Base-by-base conservation (phyloP, 345 rosid species). In the Lagerstroemia speciosa region DNA sequence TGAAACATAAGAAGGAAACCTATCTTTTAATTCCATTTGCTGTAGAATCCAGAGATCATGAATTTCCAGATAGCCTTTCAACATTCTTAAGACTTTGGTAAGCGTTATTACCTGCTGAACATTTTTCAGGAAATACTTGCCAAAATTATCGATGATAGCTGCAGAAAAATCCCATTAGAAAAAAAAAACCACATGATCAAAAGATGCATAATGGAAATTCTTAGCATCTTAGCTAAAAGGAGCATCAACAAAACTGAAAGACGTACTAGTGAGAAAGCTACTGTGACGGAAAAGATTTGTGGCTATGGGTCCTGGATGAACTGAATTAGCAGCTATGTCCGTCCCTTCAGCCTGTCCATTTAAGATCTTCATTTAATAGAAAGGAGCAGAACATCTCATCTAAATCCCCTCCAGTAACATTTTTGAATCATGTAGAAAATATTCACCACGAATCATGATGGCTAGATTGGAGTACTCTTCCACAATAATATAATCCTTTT, bases 271-370 rank as follows among this genome's bases (percentile, higher is more conserved):
- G 40, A 85, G 6, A 67, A 78, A 27, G 43, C 72, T 68, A 61
- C 66, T 65, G 67, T 83, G 72, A 37, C 86, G 84, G 14, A 79
- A 46, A 45, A 84, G 79, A 67, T 87, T 88, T 62, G 95, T 91
- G 46, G 73, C 76, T 38, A 91, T 81, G 30, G 70, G 78, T 64
- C 97, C 95, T 9, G 91, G 94, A 78, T 91, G 92, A 78, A 91
- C 68, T 31, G 92, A 87, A 40, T 88, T 91, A 20, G 86, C 84
- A 36, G 87, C 85, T 58, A 88, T 72, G 62, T 83, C 74, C 9
- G 41, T 86, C 61, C 78, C 84, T 38, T 85, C 95, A 58, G 81
- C 92, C 97, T 85, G 81, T 58, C 65, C 40, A 26, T 24, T 67
- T 14, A 20, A 62, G 66, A 43, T 71, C 34, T 52, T 29, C 26